phyloP scores from a whole-genome alignment of 805 yeast genomes.

The Saturnispora sekii region DNA sequence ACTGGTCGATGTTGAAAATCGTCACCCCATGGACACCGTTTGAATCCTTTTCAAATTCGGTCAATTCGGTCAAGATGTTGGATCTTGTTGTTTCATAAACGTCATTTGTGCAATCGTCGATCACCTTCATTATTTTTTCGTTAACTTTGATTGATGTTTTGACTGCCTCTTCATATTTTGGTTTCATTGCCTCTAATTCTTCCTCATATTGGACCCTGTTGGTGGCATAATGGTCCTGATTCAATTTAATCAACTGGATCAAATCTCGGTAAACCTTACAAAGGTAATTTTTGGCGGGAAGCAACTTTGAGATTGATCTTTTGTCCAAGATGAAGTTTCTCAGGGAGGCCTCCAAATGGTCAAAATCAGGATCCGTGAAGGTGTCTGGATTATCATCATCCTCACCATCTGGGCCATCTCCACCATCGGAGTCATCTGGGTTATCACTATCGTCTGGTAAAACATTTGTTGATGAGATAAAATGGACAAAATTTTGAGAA shows the following conservation, averaged over 20 bases:
- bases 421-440: constrained; percentile 18
- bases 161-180: constrained; percentile 49
- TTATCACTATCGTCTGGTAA: constrained; percentile 27
- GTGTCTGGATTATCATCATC: constrained; percentile 29
- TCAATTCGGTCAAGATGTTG: constrained; percentile 41
- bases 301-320: constrained; percentile 75
- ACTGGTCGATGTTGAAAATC: constrained; percentile 42
- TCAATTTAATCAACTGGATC: constrained; percentile 47
- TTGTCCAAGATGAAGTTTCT: constrained; percentile 83
- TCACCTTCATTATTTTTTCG: constrained; percentile 49
- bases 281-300: constrained; percentile 89
- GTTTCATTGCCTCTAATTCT: constrained; percentile 50
- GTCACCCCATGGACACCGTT: constrained; percentile 49
- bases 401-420: constrained; percentile 13
- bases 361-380: constrained; percentile 41
- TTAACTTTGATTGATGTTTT: constrained; percentile 43
- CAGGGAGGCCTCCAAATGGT: constrained; percentile 72
- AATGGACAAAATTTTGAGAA: constrained; percentile 86
- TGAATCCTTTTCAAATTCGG: constrained; percentile 28
- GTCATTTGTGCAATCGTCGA: constrained; percentile 49
- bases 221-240: constrained; percentile 41
- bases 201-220: constrained; percentile 39
- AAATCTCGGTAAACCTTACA: constrained; percentile 62
- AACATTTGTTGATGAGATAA: constrained; percentile 59
- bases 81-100: constrained; percentile 54